These are phyloP conservation scores for Cucumis hystrix DNA, from an alignment of 306 rosid genomes.

Conservation along the genomic window DNA sequence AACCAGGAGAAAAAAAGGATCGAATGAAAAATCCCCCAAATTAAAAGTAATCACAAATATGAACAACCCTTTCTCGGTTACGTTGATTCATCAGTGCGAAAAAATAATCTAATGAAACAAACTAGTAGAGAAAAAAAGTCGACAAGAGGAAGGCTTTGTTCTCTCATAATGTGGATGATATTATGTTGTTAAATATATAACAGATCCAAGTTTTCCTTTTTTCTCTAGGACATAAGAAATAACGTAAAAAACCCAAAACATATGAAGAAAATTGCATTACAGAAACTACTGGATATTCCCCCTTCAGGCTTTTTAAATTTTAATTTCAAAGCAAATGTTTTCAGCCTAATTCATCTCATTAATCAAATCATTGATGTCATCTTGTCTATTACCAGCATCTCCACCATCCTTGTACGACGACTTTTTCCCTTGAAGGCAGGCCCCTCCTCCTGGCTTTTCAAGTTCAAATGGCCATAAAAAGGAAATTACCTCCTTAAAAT, in stretches of 20 bases:
- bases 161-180: too few species aligned
- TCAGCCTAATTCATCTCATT: slow-evolving; percentile 53
- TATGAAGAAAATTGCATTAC: neutral
- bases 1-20: too few species aligned
- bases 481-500: slow-evolving; percentile 55
- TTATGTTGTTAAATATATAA: too few species aligned
- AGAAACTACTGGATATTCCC: neutral
- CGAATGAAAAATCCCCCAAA: too few species aligned
- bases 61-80: too few species aligned
- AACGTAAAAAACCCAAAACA: too few species aligned
- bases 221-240: too few species aligned
- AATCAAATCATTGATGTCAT: slow-evolving; percentile 58
- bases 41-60: too few species aligned
- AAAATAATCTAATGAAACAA: too few species aligned
- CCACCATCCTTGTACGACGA: slow-evolving; percentile 54
- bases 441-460: slow-evolving; percentile 43
- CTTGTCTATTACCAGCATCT: slow-evolving; percentile 68
- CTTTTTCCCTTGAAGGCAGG: slow-evolving; percentile 44
- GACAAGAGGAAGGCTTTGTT: neutral
- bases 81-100: too few species aligned
- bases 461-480: slow-evolving; percentile 74
- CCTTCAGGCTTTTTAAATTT: neutral
- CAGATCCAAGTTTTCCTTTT: too few species aligned
- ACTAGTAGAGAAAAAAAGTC: too few species aligned
- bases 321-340: neutral